Conservation (phyloP, 768 basidiomycete genomes). For the Rossbeevera mucosa region DNA sequence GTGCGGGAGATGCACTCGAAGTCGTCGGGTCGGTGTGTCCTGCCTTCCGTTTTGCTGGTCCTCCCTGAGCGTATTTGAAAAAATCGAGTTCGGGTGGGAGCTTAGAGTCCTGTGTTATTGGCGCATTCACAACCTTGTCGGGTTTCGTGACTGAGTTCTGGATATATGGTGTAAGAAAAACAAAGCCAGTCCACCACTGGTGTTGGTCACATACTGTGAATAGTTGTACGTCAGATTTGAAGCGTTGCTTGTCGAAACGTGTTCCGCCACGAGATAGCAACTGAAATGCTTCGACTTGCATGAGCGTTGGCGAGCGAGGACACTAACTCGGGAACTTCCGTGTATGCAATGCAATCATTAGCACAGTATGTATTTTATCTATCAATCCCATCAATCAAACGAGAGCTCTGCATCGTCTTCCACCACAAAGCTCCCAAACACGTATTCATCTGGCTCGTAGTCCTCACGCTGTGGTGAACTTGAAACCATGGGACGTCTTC, state of each 20-base stretch:
- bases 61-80: constrained; percentile 77
- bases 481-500: constrained; percentile 35
- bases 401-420: constrained; percentile 70
- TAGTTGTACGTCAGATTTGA: constrained; percentile 61
- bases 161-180: constrained; percentile 3
- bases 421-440: constrained; percentile 75
- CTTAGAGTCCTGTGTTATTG: constrained; percentile 36
- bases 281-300: constrained; percentile 86
- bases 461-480: constrained; percentile 60
- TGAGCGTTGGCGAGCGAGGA: constrained; percentile 21
- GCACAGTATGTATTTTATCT: too few species aligned
- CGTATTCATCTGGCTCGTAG: constrained; percentile 59
- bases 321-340: constrained; percentile 14
- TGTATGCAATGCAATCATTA: background rate
- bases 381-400: constrained; percentile 28
- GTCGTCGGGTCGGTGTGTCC: constrained; percentile 13
- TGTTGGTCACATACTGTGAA: constrained; percentile 53
- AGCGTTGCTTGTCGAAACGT: constrained; percentile 73
- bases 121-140: constrained; percentile 21
- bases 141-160: constrained; percentile 25
- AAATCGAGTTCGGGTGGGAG: constrained; percentile 84
- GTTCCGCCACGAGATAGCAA: constrained; percentile 83
- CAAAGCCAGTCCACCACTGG: background rate
- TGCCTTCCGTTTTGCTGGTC: constrained; percentile 49
- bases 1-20: constrained; percentile 10